Percentiles rank a stretch among this genome's conserved stretches.
phyloP scores from a whole-genome alignment of 768 basidiomycete species.

The Suillus ampliporus region DNA sequence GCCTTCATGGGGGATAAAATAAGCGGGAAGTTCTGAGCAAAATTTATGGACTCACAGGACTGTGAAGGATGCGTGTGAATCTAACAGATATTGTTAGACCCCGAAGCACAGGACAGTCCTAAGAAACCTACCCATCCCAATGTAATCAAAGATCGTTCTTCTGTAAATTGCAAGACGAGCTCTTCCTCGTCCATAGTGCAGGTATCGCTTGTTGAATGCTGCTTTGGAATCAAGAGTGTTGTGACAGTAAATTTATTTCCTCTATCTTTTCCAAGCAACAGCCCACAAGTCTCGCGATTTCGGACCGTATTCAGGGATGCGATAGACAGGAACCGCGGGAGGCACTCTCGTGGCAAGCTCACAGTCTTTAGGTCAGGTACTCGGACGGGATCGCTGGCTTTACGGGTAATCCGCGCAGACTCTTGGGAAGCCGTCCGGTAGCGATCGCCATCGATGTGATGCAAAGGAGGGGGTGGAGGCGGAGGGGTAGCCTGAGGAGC shows the following conservation, averaged over 20 bases:
- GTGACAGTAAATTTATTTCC: conserved; percentile 74
- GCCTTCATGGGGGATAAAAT: conserved; percentile 43
- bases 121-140: conserved; percentile 80
- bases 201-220: conserved; percentile 88
- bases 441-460: conserved; percentile 31
- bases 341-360: conserved; percentile 70
- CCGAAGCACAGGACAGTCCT: neutral
- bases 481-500: conserved; percentile 27
- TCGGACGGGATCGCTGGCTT: conserved; percentile 36
- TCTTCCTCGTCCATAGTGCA: conserved; percentile 94
- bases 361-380: conserved; percentile 63
- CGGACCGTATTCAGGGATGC: conserved; percentile 78
- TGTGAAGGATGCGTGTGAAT: conserved; percentile 94
- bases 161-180: conserved; percentile 83
- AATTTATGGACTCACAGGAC: conserved; percentile 59
- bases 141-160: conserved; percentile 79
- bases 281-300: conserved; percentile 87
- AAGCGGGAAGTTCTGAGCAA: conserved; percentile 1
- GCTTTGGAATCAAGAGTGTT: conserved; percentile 85
- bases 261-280: conserved; percentile 73
- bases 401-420: conserved; percentile 39
- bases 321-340: conserved; percentile 78
- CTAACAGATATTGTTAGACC: conserved; percentile 42
- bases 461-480: conserved; percentile 28
- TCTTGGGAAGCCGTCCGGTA: conserved; percentile 42